Percentiles rank a stretch among this genome's conserved stretches.
Evolutionary conservation across 805 yeast species (phyloP).

Genomic region (Kodamaea lidongshanica): DNA sequence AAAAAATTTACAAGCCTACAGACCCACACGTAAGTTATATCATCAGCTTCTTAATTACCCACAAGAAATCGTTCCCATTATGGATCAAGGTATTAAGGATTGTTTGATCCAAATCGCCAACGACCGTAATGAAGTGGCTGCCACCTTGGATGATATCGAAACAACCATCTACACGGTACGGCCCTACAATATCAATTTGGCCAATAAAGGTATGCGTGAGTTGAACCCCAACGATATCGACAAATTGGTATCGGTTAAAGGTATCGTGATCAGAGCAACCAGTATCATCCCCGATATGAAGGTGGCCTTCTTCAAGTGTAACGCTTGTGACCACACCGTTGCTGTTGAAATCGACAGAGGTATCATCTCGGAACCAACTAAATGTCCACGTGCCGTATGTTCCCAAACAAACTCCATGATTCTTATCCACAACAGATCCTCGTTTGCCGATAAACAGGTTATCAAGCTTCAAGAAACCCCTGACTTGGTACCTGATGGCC

Average conservation of each 20-base stretch:
- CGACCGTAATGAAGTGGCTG: conserved; percentile 32
- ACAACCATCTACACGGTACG: conserved; percentile 79
- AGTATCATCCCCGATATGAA: conserved; percentile 97
- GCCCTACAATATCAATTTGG: conserved; percentile 73
- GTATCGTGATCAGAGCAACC: conserved; percentile 81
- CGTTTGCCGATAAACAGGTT: conserved; percentile 93
- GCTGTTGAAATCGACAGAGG: conserved; percentile 94
- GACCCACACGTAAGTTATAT: conserved; percentile 71
- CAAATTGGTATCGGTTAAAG: conserved; percentile 84
- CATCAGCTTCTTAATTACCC: conserved; percentile 88
- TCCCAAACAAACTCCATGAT: conserved; percentile 81
- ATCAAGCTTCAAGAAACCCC: conserved; percentile 93
- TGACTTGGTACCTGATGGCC: conserved; percentile 95
- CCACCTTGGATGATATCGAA: conserved; percentile 63
- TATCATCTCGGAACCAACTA: conserved; percentile 83
- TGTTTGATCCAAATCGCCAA: conserved; percentile 70
- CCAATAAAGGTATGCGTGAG: conserved; percentile 22
- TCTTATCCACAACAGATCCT: conserved; percentile 83
- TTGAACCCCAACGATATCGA: conserved; percentile 43
- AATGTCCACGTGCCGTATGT: conserved; percentile 88
- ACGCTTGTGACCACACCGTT: conserved; percentile 87
- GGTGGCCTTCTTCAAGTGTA: conserved; percentile 91
- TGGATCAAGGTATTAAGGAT: conserved; percentile 94
- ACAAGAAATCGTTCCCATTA: conserved; percentile 92
- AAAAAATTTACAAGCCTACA: conserved; percentile 67